Evolutionary conservation across 371 early-diverging fungal genomes (phyloP).

Genomic region (Batkoa obscura): DNA sequence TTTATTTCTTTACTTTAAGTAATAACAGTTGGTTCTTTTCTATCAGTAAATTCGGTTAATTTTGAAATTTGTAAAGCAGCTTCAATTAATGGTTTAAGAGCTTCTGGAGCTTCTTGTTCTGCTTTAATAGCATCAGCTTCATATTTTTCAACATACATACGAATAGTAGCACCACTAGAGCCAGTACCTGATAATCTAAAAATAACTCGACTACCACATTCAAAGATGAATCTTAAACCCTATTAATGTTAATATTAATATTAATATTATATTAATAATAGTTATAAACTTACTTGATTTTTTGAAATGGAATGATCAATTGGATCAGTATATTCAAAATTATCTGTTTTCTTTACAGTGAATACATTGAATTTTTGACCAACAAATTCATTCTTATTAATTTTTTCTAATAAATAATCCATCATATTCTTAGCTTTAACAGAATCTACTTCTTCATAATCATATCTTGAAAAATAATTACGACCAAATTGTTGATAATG

Average conservation of each 20-base stretch:
- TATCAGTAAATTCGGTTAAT: conserved; percentile 66
- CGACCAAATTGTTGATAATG: conserved; percentile 80
- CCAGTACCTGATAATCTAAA: conserved; percentile 91
- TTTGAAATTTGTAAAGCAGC: conserved; percentile 60
- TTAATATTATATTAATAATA: neutral
- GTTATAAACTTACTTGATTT: conserved; percentile 33
- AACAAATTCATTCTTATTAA: conserved; percentile 22
- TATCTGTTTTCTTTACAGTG: conserved; percentile 52
- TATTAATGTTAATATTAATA: conserved; percentile 7
- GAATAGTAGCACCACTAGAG: conserved; percentile 86
- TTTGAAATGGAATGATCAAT: conserved; percentile 70
- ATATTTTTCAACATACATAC: conserved; percentile 90
- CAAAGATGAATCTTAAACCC: conserved; percentile 79
- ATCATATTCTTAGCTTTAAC: conserved; percentile 65
- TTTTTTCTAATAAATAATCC: conserved; percentile 29
- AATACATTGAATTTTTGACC: conserved; percentile 35
- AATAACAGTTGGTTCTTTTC: conserved; percentile 86
- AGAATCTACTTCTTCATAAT: conserved; percentile 88
- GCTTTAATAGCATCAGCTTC: conserved; percentile 35
- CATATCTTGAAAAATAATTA: conserved; percentile 92
- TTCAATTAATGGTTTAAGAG: conserved; percentile 73
- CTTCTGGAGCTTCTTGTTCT: conserved; percentile 50
- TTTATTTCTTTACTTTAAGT: too few relatives aligned
- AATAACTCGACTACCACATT: conserved; percentile 76
- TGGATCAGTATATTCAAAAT: conserved; percentile 87